A percentile compares a stretch with the other conserved stretches of the same genome.
Evolutionary conservation across 140 eudicot species (phyloP).

Genomic region (Oenanthe javanica): DNA sequence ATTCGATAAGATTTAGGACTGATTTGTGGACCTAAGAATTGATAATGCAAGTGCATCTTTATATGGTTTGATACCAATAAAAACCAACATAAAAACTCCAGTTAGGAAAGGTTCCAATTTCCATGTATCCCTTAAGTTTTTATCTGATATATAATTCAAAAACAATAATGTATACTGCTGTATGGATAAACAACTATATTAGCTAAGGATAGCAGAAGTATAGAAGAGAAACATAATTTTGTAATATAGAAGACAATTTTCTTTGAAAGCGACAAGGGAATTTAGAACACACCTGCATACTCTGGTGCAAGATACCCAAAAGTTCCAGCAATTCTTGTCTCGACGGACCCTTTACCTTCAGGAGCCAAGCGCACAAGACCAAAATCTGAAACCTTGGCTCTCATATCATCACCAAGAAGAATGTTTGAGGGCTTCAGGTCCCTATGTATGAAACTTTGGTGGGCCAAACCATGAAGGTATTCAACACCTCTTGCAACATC

Average conservation of each 20-base stretch:
- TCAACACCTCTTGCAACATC: constrained; percentile 97
- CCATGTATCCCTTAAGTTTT: not conserved
- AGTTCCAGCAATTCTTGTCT: constrained; percentile 85
- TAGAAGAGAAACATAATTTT: not conserved
- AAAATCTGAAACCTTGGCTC: constrained; percentile 94
- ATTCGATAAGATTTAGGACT: not conserved
- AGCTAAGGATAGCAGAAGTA: not conserved
- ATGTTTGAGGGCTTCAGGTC: constrained; percentile 91
- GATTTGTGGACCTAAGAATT: not conserved
- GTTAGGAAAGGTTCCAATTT: not conserved
- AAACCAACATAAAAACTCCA: not conserved
- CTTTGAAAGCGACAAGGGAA: not conserved
- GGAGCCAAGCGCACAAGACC: constrained; percentile 97
- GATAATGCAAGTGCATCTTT: not conserved
- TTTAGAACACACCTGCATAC: constrained; percentile 64
- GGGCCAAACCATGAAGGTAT: constrained; percentile 81
- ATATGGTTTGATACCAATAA: too few species aligned
- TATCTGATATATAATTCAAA: not conserved
- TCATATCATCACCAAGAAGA: constrained; percentile 90
- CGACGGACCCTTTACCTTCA: constrained; percentile 81
- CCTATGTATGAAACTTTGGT: constrained; percentile 91
- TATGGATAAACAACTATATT: not conserved
- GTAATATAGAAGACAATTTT: not conserved
- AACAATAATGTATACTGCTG: not conserved
- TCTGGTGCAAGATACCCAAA: constrained; percentile 96